Evolutionary conservation across 495 filamentous ascomycete genomes (phyloP).

Genomic region (Aspergillus coremiiformis): DNA sequence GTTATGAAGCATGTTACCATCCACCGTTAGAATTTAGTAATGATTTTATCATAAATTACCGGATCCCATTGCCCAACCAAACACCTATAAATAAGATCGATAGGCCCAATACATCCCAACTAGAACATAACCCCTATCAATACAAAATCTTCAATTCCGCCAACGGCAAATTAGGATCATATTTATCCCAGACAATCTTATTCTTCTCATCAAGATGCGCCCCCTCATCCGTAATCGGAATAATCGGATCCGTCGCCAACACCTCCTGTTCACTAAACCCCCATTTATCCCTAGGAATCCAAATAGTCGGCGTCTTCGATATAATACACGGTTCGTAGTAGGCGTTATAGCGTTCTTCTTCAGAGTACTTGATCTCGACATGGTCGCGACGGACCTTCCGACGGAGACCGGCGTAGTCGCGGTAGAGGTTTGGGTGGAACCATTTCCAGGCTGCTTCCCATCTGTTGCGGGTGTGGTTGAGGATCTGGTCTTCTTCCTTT

Average conservation of each 20-base stretch:
- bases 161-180: constrained; percentile 35
- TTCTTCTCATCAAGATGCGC: constrained; percentile 58
- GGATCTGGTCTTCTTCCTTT: constrained; percentile 27
- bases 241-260: constrained; percentile 44
- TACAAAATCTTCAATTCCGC: constrained; percentile 29
- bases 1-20: too few relatives aligned
- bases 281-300: constrained; percentile 62
- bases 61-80: not conserved
- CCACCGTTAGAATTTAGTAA: too few relatives aligned
- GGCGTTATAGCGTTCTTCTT: constrained; percentile 48
- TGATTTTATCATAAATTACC: too few relatives aligned
- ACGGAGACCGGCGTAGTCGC: constrained; percentile 61
- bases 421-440: constrained; percentile 69
- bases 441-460: constrained; percentile 51
- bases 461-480: not conserved
- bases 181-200: constrained; percentile 52
- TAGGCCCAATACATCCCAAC: too few relatives aligned
- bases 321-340: constrained; percentile 65
- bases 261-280: constrained; percentile 59
- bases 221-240: constrained; percentile 55
- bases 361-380: constrained; percentile 44
- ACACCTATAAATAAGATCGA: not conserved
- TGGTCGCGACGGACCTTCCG: constrained; percentile 58
- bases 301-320: constrained; percentile 50
- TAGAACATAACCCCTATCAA: not conserved